Base-by-base conservation (phyloP, 257 asterid species). In the Fraxinus excelsior region DNA sequence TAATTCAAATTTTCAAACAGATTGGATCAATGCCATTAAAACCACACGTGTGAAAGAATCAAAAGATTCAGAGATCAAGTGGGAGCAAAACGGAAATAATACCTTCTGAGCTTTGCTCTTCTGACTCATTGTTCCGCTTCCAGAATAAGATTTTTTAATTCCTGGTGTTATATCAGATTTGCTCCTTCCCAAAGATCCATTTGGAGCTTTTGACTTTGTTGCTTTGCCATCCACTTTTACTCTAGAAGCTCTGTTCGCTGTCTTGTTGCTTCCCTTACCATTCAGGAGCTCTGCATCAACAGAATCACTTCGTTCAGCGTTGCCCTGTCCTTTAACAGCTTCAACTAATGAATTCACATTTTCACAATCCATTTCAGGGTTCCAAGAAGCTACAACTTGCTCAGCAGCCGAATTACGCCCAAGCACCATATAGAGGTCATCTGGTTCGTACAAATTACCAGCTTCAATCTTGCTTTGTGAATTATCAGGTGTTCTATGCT, bases 391-490 rank as follows among this genome's bases (percentile, higher is more conserved):
- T 58, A 71, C 60, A 74, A 80, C 82, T 76, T 85, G 84, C 71
- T 85, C 89, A 76, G 81, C 21, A 5, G 81, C 83, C 14, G 90
- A 85, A 76, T 83, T 82, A n/a, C 87, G 84, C 53, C 89, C 90
- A 19, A 82, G 82, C 73, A 92, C 88, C 96, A 92, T 85, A 74
- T 81, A 89, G 44, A 92, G 88, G 77, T 92, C 97, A 76, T 92
- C 96, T 25, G 97, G 97, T 74, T 91, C 97, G 37, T 71, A 73
- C 69, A 19, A 74, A 72, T 80, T 79, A 72, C 83, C 26, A 34
- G 82, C 42, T 67, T 46, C 84, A 21, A 62, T 78, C 79, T 82
- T 87, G 28, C 72, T 87, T 72, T 60, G 81, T 14, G 62, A 29
- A 69, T 78, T 83, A 74, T 81, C 83, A 1, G 72, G 64, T 64